Evolutionary conservation across 73 alveolate species (phyloP), one percentile per base, ranked within the genome.

Genomic region (Uronychia setigera): DNA sequence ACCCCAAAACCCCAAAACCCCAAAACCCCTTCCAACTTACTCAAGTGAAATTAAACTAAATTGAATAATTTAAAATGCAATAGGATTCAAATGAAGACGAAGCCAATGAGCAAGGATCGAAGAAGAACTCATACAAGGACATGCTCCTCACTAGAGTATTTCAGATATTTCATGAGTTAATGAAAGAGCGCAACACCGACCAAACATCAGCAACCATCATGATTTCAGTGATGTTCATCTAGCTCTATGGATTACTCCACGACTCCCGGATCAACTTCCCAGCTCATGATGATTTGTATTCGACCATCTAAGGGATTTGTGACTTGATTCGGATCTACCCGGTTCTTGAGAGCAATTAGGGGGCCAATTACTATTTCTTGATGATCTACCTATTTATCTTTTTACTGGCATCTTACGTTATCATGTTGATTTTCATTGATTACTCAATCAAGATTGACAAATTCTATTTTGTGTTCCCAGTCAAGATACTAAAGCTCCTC

Each of bases 291-390:
- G 88, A 86, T 46, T 29, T 86, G n/a, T 86, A 59, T 33, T 14
- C 29, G 29, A 86, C 88, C 25, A 79, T 86, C 33, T 59, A 79
- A 26, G 9, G 31, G 32, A n/a, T 86, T 29, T 80, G 88, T 46
- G 92, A 86, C 80, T 32, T 86, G 30, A 79, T 86, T 9, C 27
- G 92, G 34, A 86, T 86, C 29, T 86, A 86, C 76, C 92, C 92
- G 5, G 32, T 79, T 59, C 58, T 86, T 0, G 92, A 86, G 67
- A 31, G 78, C 29, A 80, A 82, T 28, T 67, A 34, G 9, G n/a
- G 33, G 26, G 77, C 59, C 32, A 67, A 34, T 35, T 86, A 86
- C 84, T 86, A 74, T 35, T 86, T 60, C 81, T 31, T 59, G 27
- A 60, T 86, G 27, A 33, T 84, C 0, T 86, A 79, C 79, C 28